These are phyloP conservation scores for Lepidium africanum DNA, from an alignment of 345 rosid genomes.

Conservation along the genomic window DNA sequence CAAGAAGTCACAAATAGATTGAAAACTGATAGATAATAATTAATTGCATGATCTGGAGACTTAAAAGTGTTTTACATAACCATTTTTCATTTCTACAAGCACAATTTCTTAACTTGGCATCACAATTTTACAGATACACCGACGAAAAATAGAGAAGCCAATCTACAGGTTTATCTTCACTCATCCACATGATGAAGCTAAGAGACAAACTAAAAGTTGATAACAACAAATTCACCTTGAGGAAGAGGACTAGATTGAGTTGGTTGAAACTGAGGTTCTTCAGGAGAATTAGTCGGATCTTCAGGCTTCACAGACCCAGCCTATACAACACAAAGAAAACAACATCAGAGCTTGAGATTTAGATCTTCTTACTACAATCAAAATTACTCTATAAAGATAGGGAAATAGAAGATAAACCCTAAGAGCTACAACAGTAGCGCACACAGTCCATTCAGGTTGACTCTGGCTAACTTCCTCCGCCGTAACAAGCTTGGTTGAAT, in stretches of 20 bases:
- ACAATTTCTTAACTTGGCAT: not conserved
- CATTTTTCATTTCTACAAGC: not conserved
- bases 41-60: not conserved
- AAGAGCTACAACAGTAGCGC: slow-evolving; percentile 40
- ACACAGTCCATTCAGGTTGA: slow-evolving; percentile 66
- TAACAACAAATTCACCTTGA: slow-evolving; percentile 28
- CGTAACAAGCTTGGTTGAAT: slow-evolving; percentile 2
- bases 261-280: slow-evolving; percentile 30
- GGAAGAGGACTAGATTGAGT: slow-evolving; percentile 32
- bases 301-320: slow-evolving; percentile 47
- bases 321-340: slow-evolving; percentile 26
- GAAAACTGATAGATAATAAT: not conserved
- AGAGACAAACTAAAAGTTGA: not conserved
- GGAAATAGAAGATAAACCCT: slow-evolving; percentile 32
- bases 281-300: slow-evolving; percentile 30
- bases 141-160: not conserved
- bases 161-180: not conserved
- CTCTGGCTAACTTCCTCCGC: slow-evolving; percentile 32
- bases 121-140: not conserved
- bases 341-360: slow-evolving; percentile 12
- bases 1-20: not conserved
- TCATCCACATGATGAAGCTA: not conserved
- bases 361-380: not conserved
- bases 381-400: not conserved
- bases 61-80: not conserved